A percentile compares a stretch with the other conserved stretches of the same genome.
Evolutionary conservation across 495 filamentous ascomycete genomes (phyloP).

Genomic region (Hypoxylon rickii): DNA sequence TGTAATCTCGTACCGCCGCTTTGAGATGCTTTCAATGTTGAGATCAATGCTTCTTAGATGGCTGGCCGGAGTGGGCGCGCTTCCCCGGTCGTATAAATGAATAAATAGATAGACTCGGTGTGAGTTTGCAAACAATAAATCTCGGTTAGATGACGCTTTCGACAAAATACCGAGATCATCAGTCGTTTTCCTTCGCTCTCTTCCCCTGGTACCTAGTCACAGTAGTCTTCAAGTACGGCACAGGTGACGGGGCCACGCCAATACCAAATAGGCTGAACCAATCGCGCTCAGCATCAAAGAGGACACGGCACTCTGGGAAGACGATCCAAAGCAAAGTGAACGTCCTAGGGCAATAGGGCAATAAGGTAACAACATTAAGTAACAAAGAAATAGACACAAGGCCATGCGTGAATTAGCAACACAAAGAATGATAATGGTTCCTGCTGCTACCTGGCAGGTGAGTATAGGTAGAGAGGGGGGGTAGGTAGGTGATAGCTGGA

Average conservation of each 20-base stretch:
- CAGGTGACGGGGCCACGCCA: neutral
- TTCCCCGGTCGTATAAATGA: neutral
- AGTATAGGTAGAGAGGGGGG: too few relatives aligned
- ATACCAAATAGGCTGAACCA: neutral
- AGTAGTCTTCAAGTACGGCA: neutral
- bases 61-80: neutral
- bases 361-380: neutral
- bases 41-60: neutral
- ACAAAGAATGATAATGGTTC: too few relatives aligned
- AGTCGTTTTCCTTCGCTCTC: neutral
- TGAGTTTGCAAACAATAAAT: neutral
- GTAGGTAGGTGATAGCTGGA: too few relatives aligned
- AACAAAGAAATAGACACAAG: neutral
- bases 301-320: too few relatives aligned
- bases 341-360: neutral
- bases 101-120: neutral
- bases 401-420: too few relatives aligned
- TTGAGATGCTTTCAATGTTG: neutral
- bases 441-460: too few relatives aligned
- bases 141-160: neutral
- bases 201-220: neutral
- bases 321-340: neutral
- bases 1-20: constrained; percentile 4
- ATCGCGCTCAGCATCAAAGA: too few relatives aligned
- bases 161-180: neutral